Evolutionary conservation across 257 asterid species (phyloP).

Genomic region (Euphrasia confusa): DNA sequence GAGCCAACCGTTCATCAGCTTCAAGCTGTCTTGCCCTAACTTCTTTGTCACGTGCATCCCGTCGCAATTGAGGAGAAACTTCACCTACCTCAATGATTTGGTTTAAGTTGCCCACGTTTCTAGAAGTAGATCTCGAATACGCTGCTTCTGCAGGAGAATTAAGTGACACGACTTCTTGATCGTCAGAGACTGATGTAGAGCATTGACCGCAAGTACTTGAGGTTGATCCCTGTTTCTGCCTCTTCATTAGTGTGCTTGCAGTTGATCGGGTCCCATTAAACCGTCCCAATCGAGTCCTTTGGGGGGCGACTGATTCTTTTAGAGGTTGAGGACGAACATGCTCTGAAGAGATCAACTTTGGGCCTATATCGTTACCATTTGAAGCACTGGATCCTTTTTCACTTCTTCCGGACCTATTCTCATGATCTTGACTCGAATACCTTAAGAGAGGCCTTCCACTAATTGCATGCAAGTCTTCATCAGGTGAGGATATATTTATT

Average conservation of each 20-base stretch:
- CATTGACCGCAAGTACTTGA: constrained; percentile 45
- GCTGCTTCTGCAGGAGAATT: constrained; percentile 39
- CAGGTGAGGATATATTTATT: constrained; percentile 26
- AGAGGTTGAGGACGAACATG: constrained; percentile 30
- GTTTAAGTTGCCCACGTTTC: constrained; percentile 25
- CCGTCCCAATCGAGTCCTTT: constrained; percentile 34
- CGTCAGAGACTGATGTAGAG: constrained; percentile 45
- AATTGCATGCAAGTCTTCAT: constrained; percentile 23
- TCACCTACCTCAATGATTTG: constrained; percentile 53
- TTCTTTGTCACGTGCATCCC: constrained; percentile 32
- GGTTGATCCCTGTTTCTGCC: constrained; percentile 52
- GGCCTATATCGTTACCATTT: constrained; percentile 19
- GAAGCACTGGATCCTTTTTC: constrained; percentile 34
- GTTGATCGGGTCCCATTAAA: constrained; percentile 32
- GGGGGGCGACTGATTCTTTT: constrained; percentile 32
- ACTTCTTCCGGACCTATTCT: constrained; percentile 31
- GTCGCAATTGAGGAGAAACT: constrained; percentile 43
- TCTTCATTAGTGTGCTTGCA: constrained; percentile 34
- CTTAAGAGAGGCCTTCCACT: constrained; percentile 26
- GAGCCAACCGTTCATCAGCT: constrained; percentile 86
- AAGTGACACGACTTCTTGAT: constrained; percentile 44
- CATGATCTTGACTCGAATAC: constrained; percentile 30
- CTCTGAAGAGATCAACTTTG: constrained; percentile 35
- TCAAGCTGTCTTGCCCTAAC: constrained; percentile 72
- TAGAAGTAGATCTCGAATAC: constrained; percentile 30